Evolutionary conservation across 768 basidiomycete species (phyloP).

Genomic region (Podaxis sp.): DNA sequence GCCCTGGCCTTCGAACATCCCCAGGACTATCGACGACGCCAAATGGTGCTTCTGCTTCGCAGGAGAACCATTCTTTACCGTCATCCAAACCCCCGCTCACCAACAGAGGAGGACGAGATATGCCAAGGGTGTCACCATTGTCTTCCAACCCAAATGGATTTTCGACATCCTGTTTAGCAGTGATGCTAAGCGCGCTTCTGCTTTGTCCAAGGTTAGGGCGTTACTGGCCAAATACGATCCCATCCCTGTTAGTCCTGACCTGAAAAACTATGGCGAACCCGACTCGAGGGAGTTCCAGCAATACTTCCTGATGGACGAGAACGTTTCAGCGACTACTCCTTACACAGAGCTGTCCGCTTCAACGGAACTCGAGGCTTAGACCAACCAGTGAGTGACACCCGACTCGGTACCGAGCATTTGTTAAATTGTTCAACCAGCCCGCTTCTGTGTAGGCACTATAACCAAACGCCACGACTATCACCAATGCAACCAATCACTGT

Average conservation of each 20-base stretch:
- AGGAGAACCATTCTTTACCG: background rate
- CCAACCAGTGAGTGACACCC: too few relatives aligned
- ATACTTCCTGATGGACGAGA: background rate
- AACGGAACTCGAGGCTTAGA: too few relatives aligned
- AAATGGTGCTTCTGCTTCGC: constrained; percentile 3
- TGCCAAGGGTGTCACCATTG: background rate
- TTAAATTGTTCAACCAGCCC: too few relatives aligned
- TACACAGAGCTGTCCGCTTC: too few relatives aligned
- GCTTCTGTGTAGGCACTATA: too few relatives aligned
- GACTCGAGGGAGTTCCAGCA: constrained; percentile 1
- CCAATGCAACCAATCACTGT: too few relatives aligned
- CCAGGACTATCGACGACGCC: background rate
- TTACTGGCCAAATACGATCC: background rate
- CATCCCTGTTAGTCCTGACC: background rate
- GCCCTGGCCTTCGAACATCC: background rate
- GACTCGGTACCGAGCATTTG: too few relatives aligned
- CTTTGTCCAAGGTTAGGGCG: background rate
- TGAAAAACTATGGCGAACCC: constrained; percentile 1
- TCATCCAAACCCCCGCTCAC: background rate
- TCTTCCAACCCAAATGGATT: background rate
- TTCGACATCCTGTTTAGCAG: background rate
- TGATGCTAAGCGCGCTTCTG: background rate
- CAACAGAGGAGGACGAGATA: background rate
- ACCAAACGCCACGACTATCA: too few relatives aligned
- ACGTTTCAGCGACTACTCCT: background rate